Evolutionary conservation across 352 stramenopile species (phyloP).

Genomic region (Pythium oligandrum): DNA sequence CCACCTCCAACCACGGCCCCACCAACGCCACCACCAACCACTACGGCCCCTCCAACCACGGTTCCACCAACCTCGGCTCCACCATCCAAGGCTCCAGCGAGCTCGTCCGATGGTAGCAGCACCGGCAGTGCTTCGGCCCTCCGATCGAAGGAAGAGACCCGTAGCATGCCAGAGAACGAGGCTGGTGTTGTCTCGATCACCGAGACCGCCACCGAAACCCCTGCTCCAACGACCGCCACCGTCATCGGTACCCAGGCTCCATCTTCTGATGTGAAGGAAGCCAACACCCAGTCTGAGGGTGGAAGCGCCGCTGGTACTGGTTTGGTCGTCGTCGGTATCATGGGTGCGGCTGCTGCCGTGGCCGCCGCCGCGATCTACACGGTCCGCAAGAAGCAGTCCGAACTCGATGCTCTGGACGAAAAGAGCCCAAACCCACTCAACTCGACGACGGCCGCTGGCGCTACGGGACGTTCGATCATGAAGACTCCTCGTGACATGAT

Average conservation of each 20-base stretch:
- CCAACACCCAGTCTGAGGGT: background rate
- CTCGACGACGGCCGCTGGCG: background rate
- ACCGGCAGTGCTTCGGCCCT: background rate
- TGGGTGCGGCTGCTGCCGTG: conserved; percentile 16
- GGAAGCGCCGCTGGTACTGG: background rate
- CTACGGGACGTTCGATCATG: conserved; percentile 3
- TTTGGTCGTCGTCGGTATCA: background rate
- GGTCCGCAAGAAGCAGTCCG: conserved; percentile 46
- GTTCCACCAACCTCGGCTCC: background rate
- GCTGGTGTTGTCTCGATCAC: background rate
- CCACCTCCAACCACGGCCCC: conserved; percentile 12
- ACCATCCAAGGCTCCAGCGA: background rate
- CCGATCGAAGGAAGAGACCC: background rate
- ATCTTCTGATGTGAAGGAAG: background rate
- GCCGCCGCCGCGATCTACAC: conserved; percentile 27
- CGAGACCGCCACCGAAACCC: background rate
- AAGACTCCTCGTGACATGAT: conserved; percentile 7
- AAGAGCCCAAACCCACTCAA: conserved; percentile 29
- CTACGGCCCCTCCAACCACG: conserved; percentile 8
- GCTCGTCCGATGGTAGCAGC: background rate
- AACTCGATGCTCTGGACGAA: conserved; percentile 46
- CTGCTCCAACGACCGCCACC: background rate
- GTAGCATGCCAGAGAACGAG: background rate
- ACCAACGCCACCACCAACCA: conserved; percentile 13
- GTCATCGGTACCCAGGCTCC: background rate